Percentiles rank a stretch among this genome's conserved stretches.
These are phyloP conservation scores for Starmerella sirachaensis DNA, from an alignment of 805 yeast species.

Conservation along the genomic window DNA sequence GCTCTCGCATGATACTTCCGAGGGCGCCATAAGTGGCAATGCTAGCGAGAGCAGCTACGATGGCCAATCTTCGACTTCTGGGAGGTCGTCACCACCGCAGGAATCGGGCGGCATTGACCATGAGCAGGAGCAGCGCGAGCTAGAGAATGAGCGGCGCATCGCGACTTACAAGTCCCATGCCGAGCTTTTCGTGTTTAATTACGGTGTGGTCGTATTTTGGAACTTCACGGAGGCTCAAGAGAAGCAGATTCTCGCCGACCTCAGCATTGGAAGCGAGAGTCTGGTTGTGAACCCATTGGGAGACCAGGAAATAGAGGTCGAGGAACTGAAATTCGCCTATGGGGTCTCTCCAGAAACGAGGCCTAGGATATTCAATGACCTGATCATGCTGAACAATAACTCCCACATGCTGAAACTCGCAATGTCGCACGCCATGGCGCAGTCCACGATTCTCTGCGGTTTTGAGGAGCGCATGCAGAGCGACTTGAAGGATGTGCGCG, in stretches of 20 bases:
- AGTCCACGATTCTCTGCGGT: slow-evolving; percentile 78
- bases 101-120: not conserved
- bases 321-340: slow-evolving; percentile 69
- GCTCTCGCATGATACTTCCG: not conserved
- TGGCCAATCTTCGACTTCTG: not conserved
- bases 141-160: not conserved
- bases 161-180: slow-evolving; percentile 43
- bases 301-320: slow-evolving; percentile 87
- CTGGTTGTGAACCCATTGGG: slow-evolving; percentile 56
- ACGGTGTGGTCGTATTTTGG: slow-evolving; percentile 98
- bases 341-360: slow-evolving; percentile 33
- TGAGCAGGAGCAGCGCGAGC: not conserved
- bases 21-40: not conserved
- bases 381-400: slow-evolving; percentile 79
- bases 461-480: slow-evolving; percentile 88
- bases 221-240: slow-evolving; percentile 87
- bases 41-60: not conserved
- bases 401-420: slow-evolving; percentile 88
- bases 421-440: slow-evolving; percentile 93
- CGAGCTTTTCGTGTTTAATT: slow-evolving; percentile 77
- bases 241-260: slow-evolving; percentile 82
- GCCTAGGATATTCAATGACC: slow-evolving; percentile 64
- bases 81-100: not conserved
- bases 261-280: slow-evolving; percentile 49
- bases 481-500: slow-evolving; percentile 71